Evolutionary conservation across 352 stramenopile genomes (phyloP).

Genomic region (Phytophthora vignae): DNA sequence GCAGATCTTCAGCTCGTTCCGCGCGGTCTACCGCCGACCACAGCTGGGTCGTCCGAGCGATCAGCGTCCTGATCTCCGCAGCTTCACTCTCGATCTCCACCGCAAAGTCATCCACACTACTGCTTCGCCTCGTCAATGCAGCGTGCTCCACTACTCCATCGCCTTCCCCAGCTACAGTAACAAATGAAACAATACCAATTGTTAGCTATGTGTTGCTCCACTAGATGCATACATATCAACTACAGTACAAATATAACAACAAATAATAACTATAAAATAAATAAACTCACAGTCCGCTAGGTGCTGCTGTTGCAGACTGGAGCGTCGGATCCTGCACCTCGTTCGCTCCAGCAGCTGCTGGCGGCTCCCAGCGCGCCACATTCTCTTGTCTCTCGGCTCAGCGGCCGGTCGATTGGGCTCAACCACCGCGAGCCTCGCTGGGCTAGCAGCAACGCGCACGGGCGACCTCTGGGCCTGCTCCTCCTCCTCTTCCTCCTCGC

Average conservation of each 20-base stretch:
- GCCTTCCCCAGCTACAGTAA: not conserved
- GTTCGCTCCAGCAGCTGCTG: slow-evolving; percentile 24
- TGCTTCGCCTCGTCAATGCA: not conserved
- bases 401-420: not conserved
- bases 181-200: not conserved
- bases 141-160: not conserved
- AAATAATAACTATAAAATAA: not conserved
- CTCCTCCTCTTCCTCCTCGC: slow-evolving; percentile 20
- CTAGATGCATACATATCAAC: not conserved
- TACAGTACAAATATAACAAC: not conserved
- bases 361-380: slow-evolving; percentile 11
- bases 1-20: slow-evolving; percentile 17
- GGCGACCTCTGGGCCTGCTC: slow-evolving; percentile 6
- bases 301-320: slow-evolving; percentile 27
- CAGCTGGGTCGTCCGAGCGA: slow-evolving; percentile 40
- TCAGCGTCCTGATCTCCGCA: slow-evolving; percentile 43
- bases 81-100: slow-evolving; percentile 45
- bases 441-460: not conserved
- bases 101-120: slow-evolving; percentile 24
- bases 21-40: slow-evolving; percentile 42
- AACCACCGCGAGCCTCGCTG: not conserved
- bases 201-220: slow-evolving; percentile 2
- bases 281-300: slow-evolving; percentile 23
- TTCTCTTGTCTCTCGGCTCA: slow-evolving; percentile 11
- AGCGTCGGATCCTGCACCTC: slow-evolving; percentile 20